Evolutionary conservation across 257 asterid species (phyloP).

Genomic region (Plantago major): DNA sequence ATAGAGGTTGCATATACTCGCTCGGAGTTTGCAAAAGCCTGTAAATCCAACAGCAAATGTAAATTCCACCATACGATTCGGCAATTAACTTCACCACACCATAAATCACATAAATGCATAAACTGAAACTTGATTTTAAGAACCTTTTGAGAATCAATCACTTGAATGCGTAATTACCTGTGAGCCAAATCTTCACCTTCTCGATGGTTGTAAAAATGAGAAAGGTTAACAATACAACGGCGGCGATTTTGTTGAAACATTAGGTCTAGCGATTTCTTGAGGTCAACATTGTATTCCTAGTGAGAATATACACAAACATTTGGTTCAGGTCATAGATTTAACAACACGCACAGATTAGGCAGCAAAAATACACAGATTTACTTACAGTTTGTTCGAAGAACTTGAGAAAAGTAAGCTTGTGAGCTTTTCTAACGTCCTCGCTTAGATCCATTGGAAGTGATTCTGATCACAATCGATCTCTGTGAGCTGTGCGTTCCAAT

Average conservation of each 20-base stretch:
- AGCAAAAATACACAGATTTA: not conserved
- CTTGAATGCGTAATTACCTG: slow-evolving; percentile 38
- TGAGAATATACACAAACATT: not conserved
- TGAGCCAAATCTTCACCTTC: slow-evolving; percentile 89
- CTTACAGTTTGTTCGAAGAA: slow-evolving; percentile 83
- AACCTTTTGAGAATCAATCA: too few relatives aligned
- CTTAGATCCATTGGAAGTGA: slow-evolving; percentile 68
- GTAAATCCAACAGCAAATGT: slow-evolving; percentile 17
- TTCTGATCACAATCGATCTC: not conserved
- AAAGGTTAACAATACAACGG: slow-evolving; percentile 64
- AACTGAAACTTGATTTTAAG: too few relatives aligned
- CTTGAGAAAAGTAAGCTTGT: slow-evolving; percentile 77
- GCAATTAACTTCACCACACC: not conserved
- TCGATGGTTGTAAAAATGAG: slow-evolving; percentile 74
- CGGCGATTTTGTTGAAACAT: slow-evolving; percentile 65
- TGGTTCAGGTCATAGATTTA: not conserved
- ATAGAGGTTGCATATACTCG: slow-evolving; percentile 86
- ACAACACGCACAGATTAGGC: too few relatives aligned
- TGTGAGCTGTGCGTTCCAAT: not conserved
- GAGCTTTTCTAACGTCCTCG: slow-evolving; percentile 75
- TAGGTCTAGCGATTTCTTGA: slow-evolving; percentile 46
- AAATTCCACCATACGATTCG: too few relatives aligned
- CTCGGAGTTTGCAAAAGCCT: slow-evolving; percentile 88
- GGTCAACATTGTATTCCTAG: slow-evolving; percentile 60
- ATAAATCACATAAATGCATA: too few relatives aligned